Conservation (phyloP, 208 protist species). For the Leishmania tropica region DNA sequence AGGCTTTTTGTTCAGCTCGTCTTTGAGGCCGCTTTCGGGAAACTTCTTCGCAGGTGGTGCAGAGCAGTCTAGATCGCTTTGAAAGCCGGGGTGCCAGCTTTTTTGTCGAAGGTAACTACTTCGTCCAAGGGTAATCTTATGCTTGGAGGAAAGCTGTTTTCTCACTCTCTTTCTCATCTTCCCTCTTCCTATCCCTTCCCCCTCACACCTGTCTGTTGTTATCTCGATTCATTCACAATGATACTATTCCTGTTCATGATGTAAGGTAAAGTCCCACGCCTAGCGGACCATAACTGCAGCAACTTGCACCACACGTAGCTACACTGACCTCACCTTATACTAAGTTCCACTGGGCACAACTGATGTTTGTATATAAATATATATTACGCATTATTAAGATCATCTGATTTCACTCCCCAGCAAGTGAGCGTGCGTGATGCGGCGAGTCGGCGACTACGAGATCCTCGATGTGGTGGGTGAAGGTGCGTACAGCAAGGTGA, state of each 20-base stretch:
- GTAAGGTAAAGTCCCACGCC: neutral
- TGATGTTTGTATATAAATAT: neutral
- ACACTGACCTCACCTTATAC: neutral
- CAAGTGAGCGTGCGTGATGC: slow-evolving; percentile 34
- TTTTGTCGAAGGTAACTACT: neutral
- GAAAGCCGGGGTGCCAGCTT: neutral
- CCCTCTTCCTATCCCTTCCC: neutral
- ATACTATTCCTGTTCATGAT: neutral
- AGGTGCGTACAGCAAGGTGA: slow-evolving; percentile 86
- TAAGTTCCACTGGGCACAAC: neutral
- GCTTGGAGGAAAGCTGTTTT: neutral
- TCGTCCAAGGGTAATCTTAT: neutral
- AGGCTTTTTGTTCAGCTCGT: neutral
- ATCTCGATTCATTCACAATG: neutral
- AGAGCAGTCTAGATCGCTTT: neutral
- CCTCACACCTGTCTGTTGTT: neutral
- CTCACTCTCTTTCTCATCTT: neutral
- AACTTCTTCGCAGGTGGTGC: neutral
- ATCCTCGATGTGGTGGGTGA: slow-evolving; percentile 75
- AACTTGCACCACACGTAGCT: neutral
- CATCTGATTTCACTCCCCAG: neutral
- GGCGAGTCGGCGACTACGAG: slow-evolving; percentile 87
- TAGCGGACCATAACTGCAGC: neutral
- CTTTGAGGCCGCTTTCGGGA: neutral
- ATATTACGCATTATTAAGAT: neutral